Conservation (phyloP, 305 asterid species). For the Fraxinus nigra region DNA sequence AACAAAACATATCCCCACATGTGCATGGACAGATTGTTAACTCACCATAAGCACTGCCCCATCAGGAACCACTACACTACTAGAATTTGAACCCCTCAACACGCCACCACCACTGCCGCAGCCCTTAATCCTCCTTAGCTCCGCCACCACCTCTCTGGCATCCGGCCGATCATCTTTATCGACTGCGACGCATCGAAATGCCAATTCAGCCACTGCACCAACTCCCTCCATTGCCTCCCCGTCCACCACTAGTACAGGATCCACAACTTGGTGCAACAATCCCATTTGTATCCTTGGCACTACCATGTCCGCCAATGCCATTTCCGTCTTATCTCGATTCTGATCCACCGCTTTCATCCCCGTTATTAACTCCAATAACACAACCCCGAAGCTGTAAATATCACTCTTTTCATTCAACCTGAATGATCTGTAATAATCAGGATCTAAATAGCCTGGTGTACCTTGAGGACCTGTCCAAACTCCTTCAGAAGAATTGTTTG, state of each 20-base stretch:
- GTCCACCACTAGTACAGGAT: conserved; percentile 62
- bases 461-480: conserved; percentile 98
- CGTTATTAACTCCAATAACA: conserved; percentile 70
- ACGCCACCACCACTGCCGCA: conserved; percentile 28
- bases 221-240: conserved; percentile 67
- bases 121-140: conserved; percentile 65
- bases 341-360: conserved; percentile 89
- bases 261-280: conserved; percentile 72
- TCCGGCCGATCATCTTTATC: conserved; percentile 91
- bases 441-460: conserved; percentile 90
- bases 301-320: conserved; percentile 82
- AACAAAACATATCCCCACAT: conserved; percentile 21
- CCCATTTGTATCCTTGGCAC: conserved; percentile 93
- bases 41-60: conserved; percentile 38
- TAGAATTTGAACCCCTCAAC: conserved; percentile 53
- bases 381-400: conserved; percentile 86
- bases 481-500: conserved; percentile 57
- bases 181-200: conserved; percentile 74
- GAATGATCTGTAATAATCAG: conserved; percentile 71
- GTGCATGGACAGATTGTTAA: conserved; percentile 14
- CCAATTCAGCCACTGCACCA: conserved; percentile 70
- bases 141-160: conserved; percentile 71
- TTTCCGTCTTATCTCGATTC: conserved; percentile 70
- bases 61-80: conserved; percentile 73
- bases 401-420: conserved; percentile 88